Conservation (phyloP, 2,329 filamentous ascomycete genomes). For the Xylariales sp. region DNA sequence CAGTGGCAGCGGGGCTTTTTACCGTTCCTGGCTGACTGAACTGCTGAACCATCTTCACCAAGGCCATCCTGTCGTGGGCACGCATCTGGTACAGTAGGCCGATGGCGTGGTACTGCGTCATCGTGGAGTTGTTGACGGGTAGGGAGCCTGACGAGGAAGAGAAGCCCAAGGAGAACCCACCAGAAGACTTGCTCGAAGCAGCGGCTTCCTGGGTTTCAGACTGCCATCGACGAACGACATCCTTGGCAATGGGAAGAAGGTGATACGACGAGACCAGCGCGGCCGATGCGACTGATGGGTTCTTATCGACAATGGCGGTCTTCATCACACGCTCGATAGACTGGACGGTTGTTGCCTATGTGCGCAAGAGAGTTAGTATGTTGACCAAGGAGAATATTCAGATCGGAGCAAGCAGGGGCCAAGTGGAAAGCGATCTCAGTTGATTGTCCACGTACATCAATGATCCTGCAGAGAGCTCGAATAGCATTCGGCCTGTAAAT, state of each 20-base stretch:
- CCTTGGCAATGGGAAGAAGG: conserved; percentile 89
- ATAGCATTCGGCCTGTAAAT: conserved; percentile 96
- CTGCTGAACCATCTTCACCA: conserved; percentile 99
- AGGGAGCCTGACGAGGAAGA: conserved; percentile 71
- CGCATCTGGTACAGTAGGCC: conserved; percentile 97
- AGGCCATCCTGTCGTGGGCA: conserved; percentile 92
- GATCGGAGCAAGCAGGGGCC: not conserved
- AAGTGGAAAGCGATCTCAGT: conserved; percentile 10
- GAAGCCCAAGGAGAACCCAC: conserved; percentile 88
- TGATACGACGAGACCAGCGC: conserved; percentile 97
- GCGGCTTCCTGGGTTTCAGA: conserved; percentile 97
- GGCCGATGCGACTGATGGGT: conserved; percentile 92
- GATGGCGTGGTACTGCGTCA: conserved; percentile 98
- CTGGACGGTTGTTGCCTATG: conserved; percentile 85
- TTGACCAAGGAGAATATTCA: not conserved
- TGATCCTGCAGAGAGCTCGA: conserved; percentile 90
- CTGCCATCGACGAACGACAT: conserved; percentile 96
- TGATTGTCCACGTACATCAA: conserved; percentile 89
- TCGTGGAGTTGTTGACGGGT: conserved; percentile 88
- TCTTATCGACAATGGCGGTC: conserved; percentile 98
- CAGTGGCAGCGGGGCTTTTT: conserved; percentile 88
- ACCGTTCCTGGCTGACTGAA: conserved; percentile 87
- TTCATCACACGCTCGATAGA: conserved; percentile 98
- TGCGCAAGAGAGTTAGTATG: not conserved
- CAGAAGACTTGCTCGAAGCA: conserved; percentile 80